Percentiles rank a stretch among this genome's conserved stretches.
phyloP scores from a whole-genome alignment of 331 rosid genomes.

The Telfairia occidentalis region DNA sequence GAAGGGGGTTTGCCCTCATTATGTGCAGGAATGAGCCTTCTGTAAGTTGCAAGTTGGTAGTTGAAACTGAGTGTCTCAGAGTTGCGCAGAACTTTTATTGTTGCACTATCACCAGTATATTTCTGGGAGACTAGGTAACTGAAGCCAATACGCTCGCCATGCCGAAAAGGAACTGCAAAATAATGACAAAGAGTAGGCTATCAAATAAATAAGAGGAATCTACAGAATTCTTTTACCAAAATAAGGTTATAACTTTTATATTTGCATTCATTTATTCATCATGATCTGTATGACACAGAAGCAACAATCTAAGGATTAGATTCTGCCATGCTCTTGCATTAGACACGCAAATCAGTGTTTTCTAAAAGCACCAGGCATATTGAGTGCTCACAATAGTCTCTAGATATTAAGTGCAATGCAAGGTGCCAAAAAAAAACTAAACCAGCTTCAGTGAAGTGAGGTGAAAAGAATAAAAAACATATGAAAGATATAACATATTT shows the following conservation, averaged over 20 bases:
- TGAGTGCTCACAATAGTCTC: neutral
- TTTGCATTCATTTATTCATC: neutral
- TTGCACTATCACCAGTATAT: constrained; percentile 39
- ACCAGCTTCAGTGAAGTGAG: neutral
- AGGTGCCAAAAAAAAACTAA: neutral
- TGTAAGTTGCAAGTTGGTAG: constrained; percentile 30
- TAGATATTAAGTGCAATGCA: neutral
- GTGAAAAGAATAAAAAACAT: neutral
- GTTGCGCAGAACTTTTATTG: constrained; percentile 56
- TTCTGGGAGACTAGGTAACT: constrained; percentile 47
- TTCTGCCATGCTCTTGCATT: neutral
- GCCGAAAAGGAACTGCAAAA: constrained; percentile 46
- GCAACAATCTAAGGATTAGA: neutral
- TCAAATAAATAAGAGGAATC: neutral
- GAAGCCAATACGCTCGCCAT: constrained; percentile 49
- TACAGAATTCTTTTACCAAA: neutral
- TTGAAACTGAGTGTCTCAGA: constrained; percentile 36
- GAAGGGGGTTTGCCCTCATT: constrained; percentile 43
- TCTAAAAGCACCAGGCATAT: neutral
- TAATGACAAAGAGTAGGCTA: neutral
- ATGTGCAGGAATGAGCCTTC: constrained; percentile 38
- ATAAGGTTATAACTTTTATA: neutral
- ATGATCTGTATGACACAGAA: neutral
- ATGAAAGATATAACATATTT: too few species aligned
- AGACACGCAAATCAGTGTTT: neutral